Base-by-base conservation (phyloP, 805 yeast species). In the Ogataea nitratoaversa region DNA sequence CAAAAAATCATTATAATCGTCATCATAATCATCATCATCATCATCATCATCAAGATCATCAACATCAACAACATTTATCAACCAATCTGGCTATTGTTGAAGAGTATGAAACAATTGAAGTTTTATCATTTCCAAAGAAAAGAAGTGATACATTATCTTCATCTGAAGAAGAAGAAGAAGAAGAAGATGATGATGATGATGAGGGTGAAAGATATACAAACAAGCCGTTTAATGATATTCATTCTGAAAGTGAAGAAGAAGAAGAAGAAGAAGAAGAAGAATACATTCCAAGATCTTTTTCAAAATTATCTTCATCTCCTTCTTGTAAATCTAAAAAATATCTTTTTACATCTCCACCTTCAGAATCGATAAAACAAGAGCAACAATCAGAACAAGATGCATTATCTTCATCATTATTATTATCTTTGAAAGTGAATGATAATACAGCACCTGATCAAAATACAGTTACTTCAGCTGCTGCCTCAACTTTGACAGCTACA, bases 101-200 rank as follows among this genome's bases (percentile, higher is more conserved):
- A 19, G 54, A 50, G 31, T 19, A 40, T 31, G 52, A 45, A 36
- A 50, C 52, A 1, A 38, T 48, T 20, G 54, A 47, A 25, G 48
- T 42, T 1, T 27, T 50, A n/a, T 40, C 38, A 11, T 42, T 44
- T 19, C 36, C 39, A 4, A 28, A 22, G 8, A 30, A 32, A 20
- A 14, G 29, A 3, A 14, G 37, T 11, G 30, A 28, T 4, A 28
- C 43, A 7, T 30, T 36, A 25, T 45, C 50, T 8, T 43, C 51
- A 14, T 27, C 29, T 13, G 47, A 41, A 4, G 50, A 47, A 3
- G 47, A 40, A 17, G 47, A 37, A 5, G 46, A 52, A 14, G 52
- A 43, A 6, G 61, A 54, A n/a, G 58, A 52, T 12, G 54, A 48
- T 8, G 49, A 44, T 14, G 53, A 48, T 13, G 48, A 40, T 7